Evolutionary conservation across 2,329 filamentous ascomycete species (phyloP).

Genomic region (Furcasterigmium sp.): DNA sequence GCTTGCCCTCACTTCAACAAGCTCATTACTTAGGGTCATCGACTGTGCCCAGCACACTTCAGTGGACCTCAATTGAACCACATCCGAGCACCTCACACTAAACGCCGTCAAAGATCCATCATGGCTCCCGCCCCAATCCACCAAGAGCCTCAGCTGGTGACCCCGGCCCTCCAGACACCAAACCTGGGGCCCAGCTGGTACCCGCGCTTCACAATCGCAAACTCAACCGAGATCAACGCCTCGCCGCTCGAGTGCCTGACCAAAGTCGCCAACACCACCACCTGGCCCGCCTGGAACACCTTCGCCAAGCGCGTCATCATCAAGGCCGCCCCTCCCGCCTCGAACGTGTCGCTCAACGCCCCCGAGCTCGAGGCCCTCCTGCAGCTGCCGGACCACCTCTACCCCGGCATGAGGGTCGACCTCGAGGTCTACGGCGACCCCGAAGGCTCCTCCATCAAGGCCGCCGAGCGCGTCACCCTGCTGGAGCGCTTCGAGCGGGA

Average conservation of each 20-base stretch:
- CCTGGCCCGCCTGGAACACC: constrained; percentile 28
- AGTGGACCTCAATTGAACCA: no score
- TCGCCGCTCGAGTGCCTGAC: constrained; percentile 23
- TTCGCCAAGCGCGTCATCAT: constrained; percentile 23
- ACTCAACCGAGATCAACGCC: constrained; percentile 25
- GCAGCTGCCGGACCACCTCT: constrained; percentile 15
- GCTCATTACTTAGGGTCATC: no score
- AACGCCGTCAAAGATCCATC: no score
- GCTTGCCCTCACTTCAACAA: no score
- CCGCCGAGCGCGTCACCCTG: constrained; percentile 19
- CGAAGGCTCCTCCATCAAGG: constrained; percentile 10
- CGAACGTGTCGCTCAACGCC: constrained; percentile 12
- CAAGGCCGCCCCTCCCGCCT: constrained; percentile 11
- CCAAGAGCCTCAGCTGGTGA: background rate
- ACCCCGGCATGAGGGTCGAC: constrained; percentile 22
- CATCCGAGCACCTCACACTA: no score
- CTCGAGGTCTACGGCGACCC: constrained; percentile 27
- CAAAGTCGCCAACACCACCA: constrained; percentile 21
- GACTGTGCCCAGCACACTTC: no score
- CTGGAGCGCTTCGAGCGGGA: constrained; percentile 26
- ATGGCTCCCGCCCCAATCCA: background rate
- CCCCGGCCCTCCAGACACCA: background rate
- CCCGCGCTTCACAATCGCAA: constrained; percentile 13
- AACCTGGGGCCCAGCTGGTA: background rate
- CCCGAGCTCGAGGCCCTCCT: constrained; percentile 6